Evolutionary conservation across 2,329 filamentous ascomycete genomes (phyloP).

Genomic region (Fulvia fulva): DNA sequence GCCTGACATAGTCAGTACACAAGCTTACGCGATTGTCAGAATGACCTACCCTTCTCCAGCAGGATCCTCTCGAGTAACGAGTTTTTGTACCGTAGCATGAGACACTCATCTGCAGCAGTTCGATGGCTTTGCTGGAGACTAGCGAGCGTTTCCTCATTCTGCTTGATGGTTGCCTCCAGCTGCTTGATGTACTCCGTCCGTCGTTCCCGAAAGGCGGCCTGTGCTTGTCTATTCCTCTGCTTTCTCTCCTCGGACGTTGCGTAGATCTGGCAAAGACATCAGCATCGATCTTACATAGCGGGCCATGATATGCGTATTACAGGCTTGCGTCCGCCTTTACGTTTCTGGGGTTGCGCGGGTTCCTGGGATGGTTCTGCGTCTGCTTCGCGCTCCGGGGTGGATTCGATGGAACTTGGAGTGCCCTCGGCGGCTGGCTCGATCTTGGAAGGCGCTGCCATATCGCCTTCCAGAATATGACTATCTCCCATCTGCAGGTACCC

Average conservation of each 20-base stretch:
- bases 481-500: conserved; percentile 51
- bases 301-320: conserved; percentile 54
- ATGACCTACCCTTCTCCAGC: conserved; percentile 76
- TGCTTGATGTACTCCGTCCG: conserved; percentile 99
- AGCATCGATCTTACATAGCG: conserved; percentile 20
- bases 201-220: conserved; percentile 93
- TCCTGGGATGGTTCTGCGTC: conserved; percentile 40
- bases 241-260: conserved; percentile 98
- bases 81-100: conserved; percentile 99
- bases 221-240: conserved; percentile 93
- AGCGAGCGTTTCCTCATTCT: conserved; percentile 90
- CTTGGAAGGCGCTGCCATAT: conserved; percentile 46
- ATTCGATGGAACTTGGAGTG: conserved; percentile 47
- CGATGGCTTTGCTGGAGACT: conserved; percentile 92
- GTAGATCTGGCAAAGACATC: conserved; percentile 68
- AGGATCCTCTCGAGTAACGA: conserved; percentile 92
- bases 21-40: neutral
- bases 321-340: conserved; percentile 95
- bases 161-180: conserved; percentile 92
- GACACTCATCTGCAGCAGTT: conserved; percentile 88
- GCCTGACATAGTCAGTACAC: conserved; percentile 49
- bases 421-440: conserved; percentile 41
- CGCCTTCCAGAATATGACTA: conserved; percentile 36
- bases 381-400: conserved; percentile 46
- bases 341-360: conserved; percentile 64